These are phyloP conservation scores for Brassica carinata DNA, from an alignment of 345 rosid genomes.

Conservation along the genomic window DNA sequence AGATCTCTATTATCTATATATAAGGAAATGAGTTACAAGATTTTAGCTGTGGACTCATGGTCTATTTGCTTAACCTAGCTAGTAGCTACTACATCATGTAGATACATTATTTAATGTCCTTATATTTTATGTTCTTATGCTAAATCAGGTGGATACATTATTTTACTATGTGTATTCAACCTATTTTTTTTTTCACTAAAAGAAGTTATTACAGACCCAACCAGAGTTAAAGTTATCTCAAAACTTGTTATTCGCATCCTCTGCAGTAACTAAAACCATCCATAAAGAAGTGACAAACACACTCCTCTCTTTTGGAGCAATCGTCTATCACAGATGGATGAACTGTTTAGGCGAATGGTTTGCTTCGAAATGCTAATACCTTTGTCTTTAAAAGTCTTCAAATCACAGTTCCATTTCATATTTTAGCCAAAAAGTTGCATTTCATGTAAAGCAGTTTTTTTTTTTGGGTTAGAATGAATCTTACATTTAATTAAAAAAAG, in stretches of 20 bases:
- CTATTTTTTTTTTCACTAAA: neutral
- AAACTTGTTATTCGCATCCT: neutral
- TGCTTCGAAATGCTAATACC: neutral
- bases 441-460: too few species aligned
- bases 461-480: neutral
- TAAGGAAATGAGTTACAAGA: neutral
- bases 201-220: neutral
- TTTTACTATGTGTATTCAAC: neutral
- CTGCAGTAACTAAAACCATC: neutral
- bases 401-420: neutral
- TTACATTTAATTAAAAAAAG: neutral
- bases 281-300: neutral
- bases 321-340: neutral
- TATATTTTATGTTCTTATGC: slow-evolving; percentile 1
- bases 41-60: slow-evolving; percentile 11
- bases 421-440: too few species aligned
- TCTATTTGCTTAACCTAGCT: slow-evolving; percentile 11
- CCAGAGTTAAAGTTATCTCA: neutral
- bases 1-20: neutral
- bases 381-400: neutral
- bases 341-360: neutral
- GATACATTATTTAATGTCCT: slow-evolving; percentile 10
- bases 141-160: neutral
- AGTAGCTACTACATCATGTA: slow-evolving; percentile 14
- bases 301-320: neutral